Percentiles rank a stretch among this genome's conserved stretches.
Conservation (phyloP, 2,329 filamentous ascomycete species). For the Pseudocercospora fuligena region DNA sequence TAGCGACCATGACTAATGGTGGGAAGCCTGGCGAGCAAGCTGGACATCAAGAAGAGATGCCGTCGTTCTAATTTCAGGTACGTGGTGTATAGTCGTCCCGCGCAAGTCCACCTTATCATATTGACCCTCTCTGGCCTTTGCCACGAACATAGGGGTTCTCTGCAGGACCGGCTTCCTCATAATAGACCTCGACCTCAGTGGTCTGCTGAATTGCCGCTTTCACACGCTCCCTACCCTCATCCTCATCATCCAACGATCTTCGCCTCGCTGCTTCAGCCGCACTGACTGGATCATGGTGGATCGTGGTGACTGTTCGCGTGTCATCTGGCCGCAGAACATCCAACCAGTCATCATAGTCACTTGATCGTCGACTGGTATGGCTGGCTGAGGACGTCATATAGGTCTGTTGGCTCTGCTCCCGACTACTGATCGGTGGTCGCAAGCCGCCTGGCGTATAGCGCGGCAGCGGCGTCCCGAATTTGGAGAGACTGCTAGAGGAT, state of each 20-base stretch:
- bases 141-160: neutral
- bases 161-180: conserved; percentile 14
- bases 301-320: conserved; percentile 19
- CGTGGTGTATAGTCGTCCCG: neutral
- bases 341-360: conserved; percentile 17
- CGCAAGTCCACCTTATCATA: neutral
- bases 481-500: conserved; percentile 9
- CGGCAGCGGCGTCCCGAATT: neutral
- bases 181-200: conserved; percentile 18
- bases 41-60: neutral
- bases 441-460: neutral
- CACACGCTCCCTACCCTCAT: neutral
- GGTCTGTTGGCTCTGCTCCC: neutral
- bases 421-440: neutral
- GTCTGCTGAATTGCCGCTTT: conserved; percentile 20
- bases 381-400: neutral
- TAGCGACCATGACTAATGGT: no score
- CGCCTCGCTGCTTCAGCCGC: conserved; percentile 5
- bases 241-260: neutral
- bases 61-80: neutral
- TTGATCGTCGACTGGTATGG: neutral
- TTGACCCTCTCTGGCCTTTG: neutral
- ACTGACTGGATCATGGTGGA: conserved; percentile 22
- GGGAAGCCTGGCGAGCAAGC: neutral
- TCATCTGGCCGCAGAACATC: conserved; percentile 19